These are phyloP conservation scores for Raffaelea albimanens DNA, from an alignment of 2,329 filamentous ascomycete species.

Conservation along the genomic window DNA sequence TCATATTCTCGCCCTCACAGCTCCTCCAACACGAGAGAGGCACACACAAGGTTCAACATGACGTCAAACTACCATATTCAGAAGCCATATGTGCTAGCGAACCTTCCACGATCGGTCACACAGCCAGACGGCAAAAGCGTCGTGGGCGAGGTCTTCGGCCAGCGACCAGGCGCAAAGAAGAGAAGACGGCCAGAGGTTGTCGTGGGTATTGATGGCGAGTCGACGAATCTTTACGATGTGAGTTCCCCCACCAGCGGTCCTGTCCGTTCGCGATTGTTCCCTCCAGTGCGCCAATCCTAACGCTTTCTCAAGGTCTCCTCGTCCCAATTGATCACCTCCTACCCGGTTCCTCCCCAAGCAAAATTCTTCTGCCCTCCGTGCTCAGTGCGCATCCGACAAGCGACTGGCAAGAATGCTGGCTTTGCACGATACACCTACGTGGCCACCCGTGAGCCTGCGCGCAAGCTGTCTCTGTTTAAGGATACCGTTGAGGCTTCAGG, in stretches of 20 bases:
- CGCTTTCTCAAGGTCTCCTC: slow-evolving; percentile 41
- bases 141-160: slow-evolving; percentile 52
- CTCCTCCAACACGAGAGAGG: too few species aligned
- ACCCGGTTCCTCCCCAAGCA: slow-evolving; percentile 56
- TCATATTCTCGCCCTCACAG: too few species aligned
- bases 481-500: slow-evolving; percentile 43
- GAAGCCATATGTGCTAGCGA: slow-evolving; percentile 53
- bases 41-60: slow-evolving; percentile 27
- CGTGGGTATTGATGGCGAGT: slow-evolving; percentile 55
- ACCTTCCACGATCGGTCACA: slow-evolving; percentile 49
- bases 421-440: slow-evolving; percentile 48
- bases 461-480: slow-evolving; percentile 50
- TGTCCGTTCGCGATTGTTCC: slow-evolving; percentile 6
- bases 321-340: slow-evolving; percentile 54
- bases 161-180: slow-evolving; percentile 44
- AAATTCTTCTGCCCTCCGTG: slow-evolving; percentile 52
- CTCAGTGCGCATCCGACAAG: slow-evolving; percentile 44
- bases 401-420: slow-evolving; percentile 30
- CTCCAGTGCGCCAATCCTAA: slow-evolving; percentile 5
- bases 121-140: slow-evolving; percentile 40
- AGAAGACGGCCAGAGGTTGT: slow-evolving; percentile 54
- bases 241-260: slow-evolving; percentile 14
- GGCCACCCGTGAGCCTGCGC: slow-evolving; percentile 39
- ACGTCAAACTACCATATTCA: slow-evolving; percentile 52
- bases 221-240: slow-evolving; percentile 57